Conservation (phyloP, 1,284 basidiomycete species). For the Tilletiaria anomala region DNA sequence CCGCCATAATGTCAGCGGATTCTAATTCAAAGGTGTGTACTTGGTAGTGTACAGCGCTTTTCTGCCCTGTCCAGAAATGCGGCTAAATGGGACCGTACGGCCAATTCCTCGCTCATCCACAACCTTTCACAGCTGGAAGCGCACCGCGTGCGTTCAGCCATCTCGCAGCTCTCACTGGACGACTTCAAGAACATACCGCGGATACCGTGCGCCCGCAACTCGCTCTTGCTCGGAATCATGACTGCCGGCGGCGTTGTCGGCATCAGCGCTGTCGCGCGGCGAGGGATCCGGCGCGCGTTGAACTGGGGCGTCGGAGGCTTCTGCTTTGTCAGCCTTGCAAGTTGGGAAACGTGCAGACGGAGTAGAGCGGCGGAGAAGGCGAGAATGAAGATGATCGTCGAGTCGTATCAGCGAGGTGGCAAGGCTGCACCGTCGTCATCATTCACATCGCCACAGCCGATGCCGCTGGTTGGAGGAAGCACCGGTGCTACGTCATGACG, state of each 20-base stretch:
- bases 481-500: too few relatives aligned
- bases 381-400: constrained; percentile 17
- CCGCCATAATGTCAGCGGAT: too few relatives aligned
- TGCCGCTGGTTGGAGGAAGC: too few relatives aligned
- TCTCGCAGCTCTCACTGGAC: constrained; percentile 7
- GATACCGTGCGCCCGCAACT: constrained; percentile 15
- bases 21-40: too few relatives aligned
- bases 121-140: constrained; percentile 16
- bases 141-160: constrained; percentile 10
- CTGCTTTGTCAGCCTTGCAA: constrained; percentile 11
- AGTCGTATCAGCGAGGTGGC: too few relatives aligned
- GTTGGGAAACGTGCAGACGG: constrained; percentile 17
- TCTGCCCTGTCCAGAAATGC: too few relatives aligned
- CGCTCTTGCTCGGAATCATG: constrained; percentile 16
- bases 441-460: too few relatives aligned
- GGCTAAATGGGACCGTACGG: too few relatives aligned
- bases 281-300: constrained; percentile 10
- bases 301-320: constrained; percentile 25
- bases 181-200: constrained; percentile 9
- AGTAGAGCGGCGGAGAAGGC: constrained; percentile 12
- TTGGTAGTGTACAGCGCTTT: too few relatives aligned
- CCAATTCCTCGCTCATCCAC: too few relatives aligned
- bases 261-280: constrained; percentile 13
- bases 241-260: constrained; percentile 16
- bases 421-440: too few relatives aligned